Conservation (phyloP, 1,284 basidiomycete species). For the Ceratobasidium sp. region DNA sequence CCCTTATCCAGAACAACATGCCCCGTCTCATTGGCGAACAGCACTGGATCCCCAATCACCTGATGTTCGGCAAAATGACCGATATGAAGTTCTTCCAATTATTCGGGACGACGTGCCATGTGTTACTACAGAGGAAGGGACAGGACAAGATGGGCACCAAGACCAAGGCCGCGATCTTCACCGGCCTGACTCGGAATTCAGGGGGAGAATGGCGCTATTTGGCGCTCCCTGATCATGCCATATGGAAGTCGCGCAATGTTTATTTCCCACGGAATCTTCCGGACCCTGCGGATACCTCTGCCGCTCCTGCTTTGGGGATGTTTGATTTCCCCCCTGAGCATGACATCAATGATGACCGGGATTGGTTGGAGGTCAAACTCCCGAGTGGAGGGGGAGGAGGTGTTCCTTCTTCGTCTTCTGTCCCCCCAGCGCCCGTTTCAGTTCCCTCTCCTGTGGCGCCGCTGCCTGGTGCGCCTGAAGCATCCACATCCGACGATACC, state of each 20-base stretch:
- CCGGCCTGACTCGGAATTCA: constrained; percentile 23
- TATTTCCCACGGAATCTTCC: constrained; percentile 29
- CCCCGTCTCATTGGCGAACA: neutral
- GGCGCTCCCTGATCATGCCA: constrained; percentile 1
- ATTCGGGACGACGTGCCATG: constrained; percentile 26
- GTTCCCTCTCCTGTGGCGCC: neutral
- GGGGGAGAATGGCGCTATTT: constrained; percentile 24
- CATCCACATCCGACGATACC: too few species aligned
- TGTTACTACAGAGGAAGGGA: constrained; percentile 2
- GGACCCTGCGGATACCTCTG: neutral
- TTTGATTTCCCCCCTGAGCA: constrained; percentile 6
- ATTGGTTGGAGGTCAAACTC: constrained; percentile 1
- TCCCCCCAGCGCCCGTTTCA: neutral
- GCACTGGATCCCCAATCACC: constrained; percentile 5
- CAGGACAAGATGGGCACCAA: constrained; percentile 17
- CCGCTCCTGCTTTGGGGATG: constrained; percentile 3
- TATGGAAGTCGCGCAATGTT: neutral
- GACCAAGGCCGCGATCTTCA: constrained; percentile 16
- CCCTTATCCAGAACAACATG: constrained; percentile 18
- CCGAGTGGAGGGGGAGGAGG: constrained; percentile 8
- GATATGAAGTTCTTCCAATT: constrained; percentile 32
- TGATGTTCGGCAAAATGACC: constrained; percentile 15
- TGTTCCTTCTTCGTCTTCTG: too few species aligned
- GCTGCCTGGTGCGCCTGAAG: too few species aligned
- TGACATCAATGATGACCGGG: neutral